Percentiles rank a stretch among this genome's conserved stretches.
These are phyloP conservation scores for Hirschioporus abietinus DNA, from an alignment of 768 basidiomycete species.

Conservation along the genomic window DNA sequence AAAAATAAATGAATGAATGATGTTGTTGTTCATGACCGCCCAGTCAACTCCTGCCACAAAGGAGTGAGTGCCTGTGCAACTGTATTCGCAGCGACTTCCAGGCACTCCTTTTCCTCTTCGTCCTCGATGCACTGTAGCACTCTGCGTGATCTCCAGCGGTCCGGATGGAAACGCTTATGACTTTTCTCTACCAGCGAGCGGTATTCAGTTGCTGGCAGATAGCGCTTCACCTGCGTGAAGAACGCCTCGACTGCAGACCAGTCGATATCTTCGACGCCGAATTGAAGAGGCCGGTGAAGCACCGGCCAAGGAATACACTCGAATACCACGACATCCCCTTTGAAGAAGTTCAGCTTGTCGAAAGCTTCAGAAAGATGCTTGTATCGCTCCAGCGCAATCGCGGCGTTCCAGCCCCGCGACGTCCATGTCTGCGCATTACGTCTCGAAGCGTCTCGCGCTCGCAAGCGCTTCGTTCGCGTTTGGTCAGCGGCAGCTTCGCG, in stretches of 20 bases:
- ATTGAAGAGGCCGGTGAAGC: conserved; percentile 43
- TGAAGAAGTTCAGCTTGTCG: conserved; percentile 52
- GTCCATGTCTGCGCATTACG: conserved; percentile 21
- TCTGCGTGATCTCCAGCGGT: conserved; percentile 68
- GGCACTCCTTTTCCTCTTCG: conserved; percentile 48
- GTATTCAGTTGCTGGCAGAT: conserved; percentile 59
- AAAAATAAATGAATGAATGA: background rate
- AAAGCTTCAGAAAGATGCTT: conserved; percentile 54
- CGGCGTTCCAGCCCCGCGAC: conserved; percentile 45
- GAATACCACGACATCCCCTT: conserved; percentile 48
- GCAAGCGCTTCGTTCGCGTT: conserved; percentile 12
- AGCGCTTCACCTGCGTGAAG: conserved; percentile 46
- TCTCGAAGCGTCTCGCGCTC: conserved; percentile 27
- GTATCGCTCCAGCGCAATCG: conserved; percentile 70
- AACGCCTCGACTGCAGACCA: conserved; percentile 70
- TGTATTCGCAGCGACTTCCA: conserved; percentile 67
- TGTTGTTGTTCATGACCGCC: background rate
- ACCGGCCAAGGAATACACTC: conserved; percentile 76
- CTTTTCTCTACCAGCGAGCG: conserved; percentile 63
- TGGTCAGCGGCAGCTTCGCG: conserved; percentile 23
- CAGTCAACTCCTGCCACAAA: conserved; percentile 38
- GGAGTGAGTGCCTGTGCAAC: conserved; percentile 73
- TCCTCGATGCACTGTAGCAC: conserved; percentile 54
- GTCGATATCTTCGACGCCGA: conserved; percentile 61
- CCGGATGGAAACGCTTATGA: conserved; percentile 73